Evolutionary conservation across 495 filamentous ascomycete genomes (phyloP).

Genomic region (Tetracladium marchalianum): DNA sequence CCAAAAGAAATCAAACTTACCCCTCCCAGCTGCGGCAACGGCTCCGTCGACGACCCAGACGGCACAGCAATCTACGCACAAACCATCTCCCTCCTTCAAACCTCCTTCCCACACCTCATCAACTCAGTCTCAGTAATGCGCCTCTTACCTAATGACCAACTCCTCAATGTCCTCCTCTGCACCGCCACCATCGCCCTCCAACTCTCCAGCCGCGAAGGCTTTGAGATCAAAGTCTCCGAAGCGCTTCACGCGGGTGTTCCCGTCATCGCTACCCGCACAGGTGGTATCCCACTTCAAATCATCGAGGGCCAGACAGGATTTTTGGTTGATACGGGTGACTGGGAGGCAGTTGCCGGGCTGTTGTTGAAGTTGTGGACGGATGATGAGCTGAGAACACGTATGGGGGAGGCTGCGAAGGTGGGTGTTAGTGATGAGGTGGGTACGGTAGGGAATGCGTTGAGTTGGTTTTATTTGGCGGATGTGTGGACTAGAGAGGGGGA

Average conservation of each 20-base stretch:
- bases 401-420: conserved; percentile 53
- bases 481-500: conserved; percentile 43
- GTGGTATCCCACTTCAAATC: conserved; percentile 77
- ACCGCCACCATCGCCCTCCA: conserved; percentile 67
- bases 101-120: conserved; percentile 34
- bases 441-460: conserved; percentile 70
- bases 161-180: conserved; percentile 72
- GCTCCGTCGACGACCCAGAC: conserved; percentile 81
- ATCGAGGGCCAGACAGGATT: conserved; percentile 65
- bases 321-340: conserved; percentile 65
- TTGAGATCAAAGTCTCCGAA: conserved; percentile 86
- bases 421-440: conserved; percentile 76
- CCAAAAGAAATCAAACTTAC: background rate
- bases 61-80: conserved; percentile 63
- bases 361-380: conserved; percentile 63
- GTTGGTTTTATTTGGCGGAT: conserved; percentile 68
- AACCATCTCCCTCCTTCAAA: conserved; percentile 56
- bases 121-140: conserved; percentile 65
- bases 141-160: conserved; percentile 67
- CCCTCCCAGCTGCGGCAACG: conserved; percentile 49
- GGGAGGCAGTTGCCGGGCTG: conserved; percentile 59
- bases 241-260: conserved; percentile 79
- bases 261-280: conserved; percentile 67
- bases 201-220: conserved; percentile 75
- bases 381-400: conserved; percentile 48